Evolutionary conservation across 306 rosid genomes (phyloP).

Genomic region (Lathyrus aphaca): DNA sequence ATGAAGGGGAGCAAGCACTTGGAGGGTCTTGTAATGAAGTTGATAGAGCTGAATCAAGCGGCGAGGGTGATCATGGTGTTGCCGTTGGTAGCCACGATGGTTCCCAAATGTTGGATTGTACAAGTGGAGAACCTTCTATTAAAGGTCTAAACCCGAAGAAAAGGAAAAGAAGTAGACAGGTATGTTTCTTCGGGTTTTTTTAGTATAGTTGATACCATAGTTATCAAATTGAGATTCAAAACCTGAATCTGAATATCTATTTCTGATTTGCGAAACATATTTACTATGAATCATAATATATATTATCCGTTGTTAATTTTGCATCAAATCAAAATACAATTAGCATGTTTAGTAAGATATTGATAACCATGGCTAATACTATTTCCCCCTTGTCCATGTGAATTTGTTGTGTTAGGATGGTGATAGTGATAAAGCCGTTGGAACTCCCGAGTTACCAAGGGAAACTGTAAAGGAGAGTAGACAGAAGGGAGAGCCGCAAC

Average conservation of each 20-base stretch:
- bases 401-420: slow-evolving; percentile 56
- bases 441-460: slow-evolving; percentile 46
- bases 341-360: not conserved
- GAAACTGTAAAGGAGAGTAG: slow-evolving; percentile 57
- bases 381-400: slow-evolving; percentile 5
- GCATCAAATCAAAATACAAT: not conserved
- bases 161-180: slow-evolving; percentile 82
- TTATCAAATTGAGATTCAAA: not conserved
- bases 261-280: not conserved
- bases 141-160: slow-evolving; percentile 64
- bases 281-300: not conserved
- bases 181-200: slow-evolving; percentile 39
- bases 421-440: slow-evolving; percentile 56
- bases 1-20: slow-evolving; percentile 59
- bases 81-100: slow-evolving; percentile 51
- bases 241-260: not conserved
- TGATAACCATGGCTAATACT: not conserved
- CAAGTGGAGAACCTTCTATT: slow-evolving; percentile 57
- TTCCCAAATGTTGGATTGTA: slow-evolving; percentile 56
- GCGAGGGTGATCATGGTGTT: slow-evolving; percentile 49
- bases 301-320: not conserved
- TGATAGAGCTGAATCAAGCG: slow-evolving; percentile 70
- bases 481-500: slow-evolving; percentile 61
- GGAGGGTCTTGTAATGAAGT: slow-evolving; percentile 61
- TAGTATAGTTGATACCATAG: not conserved